Base-by-base conservation (phyloP, 208 protist genomes). In the Leishmania gerbilli region DNA sequence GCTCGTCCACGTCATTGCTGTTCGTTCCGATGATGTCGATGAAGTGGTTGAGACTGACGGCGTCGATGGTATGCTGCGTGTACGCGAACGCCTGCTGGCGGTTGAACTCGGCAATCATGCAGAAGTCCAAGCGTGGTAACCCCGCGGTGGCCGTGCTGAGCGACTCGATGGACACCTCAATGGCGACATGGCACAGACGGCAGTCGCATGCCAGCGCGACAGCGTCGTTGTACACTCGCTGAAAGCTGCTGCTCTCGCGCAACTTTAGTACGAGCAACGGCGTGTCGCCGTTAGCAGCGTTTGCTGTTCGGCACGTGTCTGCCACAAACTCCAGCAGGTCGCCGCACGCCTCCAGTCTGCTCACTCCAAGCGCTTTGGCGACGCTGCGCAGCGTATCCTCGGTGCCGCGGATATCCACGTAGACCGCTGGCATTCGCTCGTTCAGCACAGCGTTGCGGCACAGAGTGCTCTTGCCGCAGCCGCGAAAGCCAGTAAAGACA, bases 281-380 rank as follows among this genome's bases (percentile, higher is more conserved):
- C 1, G 89, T 84, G 51, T 75, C 67, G 58, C 92, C 92, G 71
- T 87, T 79, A 77, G 87, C 86, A 6, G 79, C 47, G 62, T 88
- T 89, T 19, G 84, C 53, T 79, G 84, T 78, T 83, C 75, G 78
- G 45, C 82, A 89, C 60, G 83, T 83, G 27, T 89, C 88, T 0
- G 77, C 85, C 1, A 91, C 87, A 62, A 96, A 96, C 71, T 93
- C 91, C 31, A 93, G 81, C 71, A 96, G 69, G 71, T 96, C 91
- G n/a, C 93, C 91, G 76, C 93, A 96, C 3, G 90, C 88, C 15
- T 96, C 93, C 27, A 95, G 86, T 62, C 94, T 96, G 56, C 91
- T 88, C 7, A 96, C 90, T 17, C 91, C 91, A 8, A 96, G 79
- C 3, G 91, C 89, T 75, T 93, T 91, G 24, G 89, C 88, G 34